Base-by-base conservation (phyloP, 1,139 yeast genomes). In the Diutina pseudorugosa region DNA sequence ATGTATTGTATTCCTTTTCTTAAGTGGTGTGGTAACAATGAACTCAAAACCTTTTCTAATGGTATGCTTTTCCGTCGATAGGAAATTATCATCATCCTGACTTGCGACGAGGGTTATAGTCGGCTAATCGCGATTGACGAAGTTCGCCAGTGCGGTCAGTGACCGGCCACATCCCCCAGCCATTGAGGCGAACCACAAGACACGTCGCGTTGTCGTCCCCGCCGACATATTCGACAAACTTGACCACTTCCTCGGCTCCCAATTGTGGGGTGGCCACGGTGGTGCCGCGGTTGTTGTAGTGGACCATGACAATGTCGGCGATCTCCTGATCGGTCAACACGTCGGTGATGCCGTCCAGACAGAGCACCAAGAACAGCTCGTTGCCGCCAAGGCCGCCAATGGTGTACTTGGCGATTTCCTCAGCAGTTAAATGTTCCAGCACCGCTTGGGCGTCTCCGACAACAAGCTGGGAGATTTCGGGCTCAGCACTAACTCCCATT, bases 201-300 rank as follows among this genome's bases (percentile, higher is more conserved):
- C 96, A 89, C 0, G 97, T 89, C 12, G 98, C 95, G 67, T 93
- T 93, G 65, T 93, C 98, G 61, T 88, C 93, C 3, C 96, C 95
- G 9, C 96, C 96, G 12, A 91, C 77, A 51, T 87, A 87, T 62
- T 86, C 93, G 16, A 91, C 86, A 63, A 84, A 93, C 59, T 82
- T 79, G 18, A 91, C 79, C 23, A 93, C 85, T 64, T 91, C 97
- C 57, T 80, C 83, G 0, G 97, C 93, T 50, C 95, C 86, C 52
- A 71, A 76, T 61, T 88, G 96, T 0, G 98, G 96, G 0, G 90
- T 81, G 1, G 96, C 96, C 41, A 72, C 67, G 20, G 76, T 73
- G 43, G 80, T 76, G 11, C 96, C 96, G 55, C 79, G 73, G 63
- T 79, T 68, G 59, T 83, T 82, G 52, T 81, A 84, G 23, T 87